Evolutionary conservation across 2,329 filamentous ascomycete genomes (phyloP).

Genomic region (Chaetomium olivaceum): DNA sequence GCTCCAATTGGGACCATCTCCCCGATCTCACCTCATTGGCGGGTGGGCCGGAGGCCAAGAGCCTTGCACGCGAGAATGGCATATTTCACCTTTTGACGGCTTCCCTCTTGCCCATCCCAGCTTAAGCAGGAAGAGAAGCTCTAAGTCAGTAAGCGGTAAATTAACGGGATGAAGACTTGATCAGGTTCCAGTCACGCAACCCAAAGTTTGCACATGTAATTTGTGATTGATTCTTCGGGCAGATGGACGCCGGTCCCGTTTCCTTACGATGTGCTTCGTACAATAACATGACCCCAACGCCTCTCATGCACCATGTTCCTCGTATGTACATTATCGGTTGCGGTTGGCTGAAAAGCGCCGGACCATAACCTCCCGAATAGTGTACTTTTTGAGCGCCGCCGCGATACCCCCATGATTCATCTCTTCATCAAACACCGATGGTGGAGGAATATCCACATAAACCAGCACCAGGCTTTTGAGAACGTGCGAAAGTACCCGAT

Average conservation of each 20-base stretch:
- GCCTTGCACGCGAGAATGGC: no score
- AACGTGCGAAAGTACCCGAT: slow-evolving; percentile 85
- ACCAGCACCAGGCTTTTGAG: slow-evolving; percentile 85
- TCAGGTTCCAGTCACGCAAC: slow-evolving; percentile 2
- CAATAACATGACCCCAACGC: background rate
- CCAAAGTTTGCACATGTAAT: background rate
- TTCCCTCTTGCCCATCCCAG: no score
- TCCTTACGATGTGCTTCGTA: background rate
- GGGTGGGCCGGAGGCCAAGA: no score
- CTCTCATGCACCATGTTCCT: slow-evolving; percentile 12
- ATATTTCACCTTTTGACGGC: no score
- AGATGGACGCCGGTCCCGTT: background rate
- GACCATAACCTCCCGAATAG: slow-evolving; percentile 37
- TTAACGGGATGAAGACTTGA: no score
- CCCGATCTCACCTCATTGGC: no score
- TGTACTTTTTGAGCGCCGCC: slow-evolving; percentile 35
- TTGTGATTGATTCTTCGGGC: background rate
- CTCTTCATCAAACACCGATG: slow-evolving; percentile 43
- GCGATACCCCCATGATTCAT: slow-evolving; percentile 31
- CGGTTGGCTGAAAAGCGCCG: slow-evolving; percentile 38
- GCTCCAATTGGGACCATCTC: no score
- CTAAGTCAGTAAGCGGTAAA: no score
- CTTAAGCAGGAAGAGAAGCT: no score
- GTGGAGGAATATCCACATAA: slow-evolving; percentile 87
- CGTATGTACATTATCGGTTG: slow-evolving; percentile 32